phyloP scores from a whole-genome alignment of 306 rosid species.

The Aeschynomene evenia region DNA sequence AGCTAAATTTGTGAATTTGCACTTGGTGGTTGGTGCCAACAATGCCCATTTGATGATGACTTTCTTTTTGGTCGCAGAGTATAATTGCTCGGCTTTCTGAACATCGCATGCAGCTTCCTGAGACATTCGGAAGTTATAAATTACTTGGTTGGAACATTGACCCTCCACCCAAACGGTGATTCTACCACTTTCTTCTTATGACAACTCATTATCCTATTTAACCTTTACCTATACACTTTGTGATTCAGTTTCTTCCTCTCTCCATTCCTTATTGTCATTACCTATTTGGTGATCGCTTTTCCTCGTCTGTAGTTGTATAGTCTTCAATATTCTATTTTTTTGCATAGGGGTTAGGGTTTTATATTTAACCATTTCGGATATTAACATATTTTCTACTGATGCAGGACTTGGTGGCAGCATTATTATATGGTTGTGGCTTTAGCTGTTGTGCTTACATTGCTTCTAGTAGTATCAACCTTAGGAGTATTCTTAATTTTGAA shows the following conservation, averaged over 20 bases:
- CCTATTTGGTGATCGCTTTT: background rate
- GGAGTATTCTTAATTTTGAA: conserved; percentile 72
- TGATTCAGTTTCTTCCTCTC: background rate
- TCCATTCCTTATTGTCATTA: conserved; percentile 5
- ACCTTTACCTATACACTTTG: background rate
- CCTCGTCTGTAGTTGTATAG: background rate
- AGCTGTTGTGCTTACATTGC: conserved; percentile 44
- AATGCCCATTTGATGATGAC: conserved; percentile 27
- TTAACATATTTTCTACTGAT: conserved; percentile 24
- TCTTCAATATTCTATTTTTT: background rate
- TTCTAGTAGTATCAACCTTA: conserved; percentile 47
- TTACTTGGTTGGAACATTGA: conserved; percentile 67
- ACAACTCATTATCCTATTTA: background rate
- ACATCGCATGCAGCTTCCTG: conserved; percentile 72
- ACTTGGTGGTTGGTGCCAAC: conserved; percentile 36
- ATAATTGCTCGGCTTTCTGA: conserved; percentile 66
- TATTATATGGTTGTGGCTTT: conserved; percentile 40
- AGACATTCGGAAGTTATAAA: conserved; percentile 60
- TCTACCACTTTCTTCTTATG: background rate
- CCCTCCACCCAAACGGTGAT: conserved; percentile 57
- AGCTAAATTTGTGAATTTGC: conserved; percentile 36
- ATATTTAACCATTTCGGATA: conserved; percentile 3
- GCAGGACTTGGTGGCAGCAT: conserved; percentile 78
- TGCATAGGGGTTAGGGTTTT: background rate
- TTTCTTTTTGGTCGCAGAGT: conserved; percentile 44